phyloP scores from a whole-genome alignment of 208 protist genomes.

The Kentomonas sorsogonicus region DNA sequence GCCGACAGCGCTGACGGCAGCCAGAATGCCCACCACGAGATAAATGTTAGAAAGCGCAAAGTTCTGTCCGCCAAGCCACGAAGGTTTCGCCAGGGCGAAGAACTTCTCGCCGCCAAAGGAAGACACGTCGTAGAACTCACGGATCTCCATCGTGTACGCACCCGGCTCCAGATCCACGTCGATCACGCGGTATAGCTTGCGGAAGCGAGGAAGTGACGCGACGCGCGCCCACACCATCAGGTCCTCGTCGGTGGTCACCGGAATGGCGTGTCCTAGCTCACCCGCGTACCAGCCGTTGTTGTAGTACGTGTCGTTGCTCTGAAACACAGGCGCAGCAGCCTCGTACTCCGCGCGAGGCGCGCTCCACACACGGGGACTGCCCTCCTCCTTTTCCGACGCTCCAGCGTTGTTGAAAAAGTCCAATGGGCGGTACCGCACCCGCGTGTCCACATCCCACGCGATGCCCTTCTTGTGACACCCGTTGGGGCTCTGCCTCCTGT shows the following conservation, averaged over 20 bases:
- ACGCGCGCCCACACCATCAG: slow-evolving; percentile 98
- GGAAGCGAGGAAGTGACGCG: slow-evolving; percentile 94
- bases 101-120: slow-evolving; percentile 93
- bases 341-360: slow-evolving; percentile 34
- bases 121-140: slow-evolving; percentile 87
- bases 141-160: slow-evolving; percentile 85
- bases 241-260: slow-evolving; percentile 92
- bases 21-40: slow-evolving; percentile 89
- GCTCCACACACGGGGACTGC: slow-evolving; percentile 50
- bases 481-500: too few relatives aligned
- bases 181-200: slow-evolving; percentile 96
- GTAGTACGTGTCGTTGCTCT: slow-evolving; percentile 63
- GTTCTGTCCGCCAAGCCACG: slow-evolving; percentile 95
- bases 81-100: slow-evolving; percentile 91
- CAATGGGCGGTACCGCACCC: slow-evolving; percentile 78
- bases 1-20: neutral
- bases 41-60: slow-evolving; percentile 92
- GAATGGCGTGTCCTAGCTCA: slow-evolving; percentile 78
- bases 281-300: slow-evolving; percentile 84
- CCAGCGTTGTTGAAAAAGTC: slow-evolving; percentile 10
- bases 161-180: slow-evolving; percentile 72
- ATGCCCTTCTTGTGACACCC: slow-evolving; percentile 90
- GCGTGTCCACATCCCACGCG: slow-evolving; percentile 90
- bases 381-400: neutral
- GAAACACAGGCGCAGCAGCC: too few relatives aligned